Base-by-base conservation (phyloP, 495 filamentous ascomycete species). In the Neurospora discreta region DNA sequence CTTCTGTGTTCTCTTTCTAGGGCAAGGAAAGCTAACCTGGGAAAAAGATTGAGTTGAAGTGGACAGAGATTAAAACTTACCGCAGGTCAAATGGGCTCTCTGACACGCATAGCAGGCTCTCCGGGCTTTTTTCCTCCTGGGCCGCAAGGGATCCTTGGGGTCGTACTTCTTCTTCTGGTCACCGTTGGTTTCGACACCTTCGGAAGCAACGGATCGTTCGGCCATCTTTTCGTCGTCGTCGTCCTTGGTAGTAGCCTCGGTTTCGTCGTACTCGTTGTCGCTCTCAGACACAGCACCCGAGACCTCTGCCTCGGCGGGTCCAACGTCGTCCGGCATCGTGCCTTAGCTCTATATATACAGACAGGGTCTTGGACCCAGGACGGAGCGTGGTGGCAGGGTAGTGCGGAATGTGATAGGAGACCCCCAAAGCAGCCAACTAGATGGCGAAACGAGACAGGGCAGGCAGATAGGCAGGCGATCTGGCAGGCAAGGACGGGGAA, bases 61-160 rank as follows among this genome's bases (percentile, higher is more conserved):
- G 18, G 69, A 23, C 30, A 39, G 71, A 68, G 68, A 69, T 68
- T 78, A 77, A 77, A 86, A 58, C 93, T 85, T 91, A 99, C 95
- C 94, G 82, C 95, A 99, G 74, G 95, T 99, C 77, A 99, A 86
- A 87, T 99, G 95, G 69, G 95, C 95, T 80, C 96, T 87, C 82
- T 99, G 95, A 81, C 95, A 99, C 39, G 96, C 94, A 88, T 91
- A 95, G 80, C 95, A 99, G 71, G 95, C 95, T 78, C 95, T 87
- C 75, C 95, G 86, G 40, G 95, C 95, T 87, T 99, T 99, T 86
- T 98, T 99, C 78, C 95, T 88, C 75, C 94, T 86, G 46, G 95
- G 93, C 74, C 95, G 87, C 77, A 89, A 84, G 39, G 94, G 93
- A 79, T 98, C 95, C 79, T 95, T 96, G 40, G 92, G 86, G 79